These are phyloP conservation scores for Gossypium davidsonii DNA, from an alignment of 441 rosid species.

Conservation along the genomic window DNA sequence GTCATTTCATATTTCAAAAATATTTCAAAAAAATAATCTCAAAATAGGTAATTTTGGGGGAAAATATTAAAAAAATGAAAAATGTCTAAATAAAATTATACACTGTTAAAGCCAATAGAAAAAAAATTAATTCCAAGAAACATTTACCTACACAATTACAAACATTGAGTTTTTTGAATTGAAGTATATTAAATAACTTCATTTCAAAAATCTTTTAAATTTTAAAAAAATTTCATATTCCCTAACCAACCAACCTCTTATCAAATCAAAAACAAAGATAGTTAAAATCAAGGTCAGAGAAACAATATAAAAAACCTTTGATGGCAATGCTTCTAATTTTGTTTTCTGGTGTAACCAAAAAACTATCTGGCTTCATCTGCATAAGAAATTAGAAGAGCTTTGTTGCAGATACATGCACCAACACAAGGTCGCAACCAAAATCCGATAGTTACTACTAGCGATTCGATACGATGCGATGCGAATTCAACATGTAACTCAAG, in stretches of 20 bases:
- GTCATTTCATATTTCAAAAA: too few species aligned
- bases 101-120: too few species aligned
- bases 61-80: too few species aligned
- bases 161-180: too few species aligned
- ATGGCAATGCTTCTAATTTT: neutral
- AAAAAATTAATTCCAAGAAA: too few species aligned
- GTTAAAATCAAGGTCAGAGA: neutral
- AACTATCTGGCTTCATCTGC: constrained; percentile 26
- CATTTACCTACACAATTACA: too few species aligned
- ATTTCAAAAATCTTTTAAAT: too few species aligned
- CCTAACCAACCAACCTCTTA: neutral
- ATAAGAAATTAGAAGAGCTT: constrained; percentile 23
- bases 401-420: constrained; percentile 29
- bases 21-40: too few species aligned
- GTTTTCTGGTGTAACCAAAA: neutral
- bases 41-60: too few species aligned
- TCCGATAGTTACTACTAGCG: constrained; percentile 14
- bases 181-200: too few species aligned
- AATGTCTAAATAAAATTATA: too few species aligned
- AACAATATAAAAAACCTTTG: neutral
- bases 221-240: too few species aligned
- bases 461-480: neutral
- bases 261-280: neutral
- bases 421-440: constrained; percentile 17
- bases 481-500: constrained; percentile 32